Conservation (phyloP, 2,329 filamentous ascomycete genomes). For the Xylariales sp. region DNA sequence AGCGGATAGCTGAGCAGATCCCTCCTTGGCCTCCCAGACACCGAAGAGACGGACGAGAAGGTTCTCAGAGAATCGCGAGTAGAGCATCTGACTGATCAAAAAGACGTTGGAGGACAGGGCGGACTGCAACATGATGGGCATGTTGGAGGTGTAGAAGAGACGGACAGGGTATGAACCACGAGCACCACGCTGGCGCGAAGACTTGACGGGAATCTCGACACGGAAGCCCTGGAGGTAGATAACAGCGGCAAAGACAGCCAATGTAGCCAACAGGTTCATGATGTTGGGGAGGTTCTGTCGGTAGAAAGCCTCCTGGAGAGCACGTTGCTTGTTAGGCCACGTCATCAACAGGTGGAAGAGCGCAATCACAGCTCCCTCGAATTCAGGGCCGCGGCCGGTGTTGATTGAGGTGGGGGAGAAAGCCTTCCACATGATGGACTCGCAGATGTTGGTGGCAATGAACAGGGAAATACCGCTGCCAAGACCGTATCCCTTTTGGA, state of each 20-base stretch:
- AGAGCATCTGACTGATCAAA: constrained; percentile 98
- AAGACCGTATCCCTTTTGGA: constrained; percentile 98
- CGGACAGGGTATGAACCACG: constrained; percentile 97
- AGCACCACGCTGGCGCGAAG: constrained; percentile 95
- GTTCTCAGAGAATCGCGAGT: constrained; percentile 98
- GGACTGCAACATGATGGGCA: constrained; percentile 99
- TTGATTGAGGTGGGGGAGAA: constrained; percentile 99
- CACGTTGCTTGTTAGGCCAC: constrained; percentile 98
- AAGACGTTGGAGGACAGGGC: constrained; percentile 98
- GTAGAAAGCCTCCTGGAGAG: constrained; percentile 98
- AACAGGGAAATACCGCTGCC: constrained; percentile 98
- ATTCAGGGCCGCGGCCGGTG: constrained; percentile 97
- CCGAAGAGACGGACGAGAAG: constrained; percentile 94
- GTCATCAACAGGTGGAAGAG: constrained; percentile 97
- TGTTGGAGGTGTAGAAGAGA: constrained; percentile 99
- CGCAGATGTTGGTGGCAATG: constrained; percentile 99
- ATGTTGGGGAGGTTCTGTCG: constrained; percentile 98
- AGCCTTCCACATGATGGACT: constrained; percentile 99
- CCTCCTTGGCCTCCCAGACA: constrained; percentile 97
- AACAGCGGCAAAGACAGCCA: constrained; percentile 90
- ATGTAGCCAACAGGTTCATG: constrained; percentile 94
- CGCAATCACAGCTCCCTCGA: constrained; percentile 96
- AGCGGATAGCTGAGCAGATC: constrained; percentile 91
- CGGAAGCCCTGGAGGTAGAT: constrained; percentile 99
- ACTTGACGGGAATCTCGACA: constrained; percentile 99